Conservation (phyloP, 2,329 filamentous ascomycete genomes). For the Xylaria sp. region DNA sequence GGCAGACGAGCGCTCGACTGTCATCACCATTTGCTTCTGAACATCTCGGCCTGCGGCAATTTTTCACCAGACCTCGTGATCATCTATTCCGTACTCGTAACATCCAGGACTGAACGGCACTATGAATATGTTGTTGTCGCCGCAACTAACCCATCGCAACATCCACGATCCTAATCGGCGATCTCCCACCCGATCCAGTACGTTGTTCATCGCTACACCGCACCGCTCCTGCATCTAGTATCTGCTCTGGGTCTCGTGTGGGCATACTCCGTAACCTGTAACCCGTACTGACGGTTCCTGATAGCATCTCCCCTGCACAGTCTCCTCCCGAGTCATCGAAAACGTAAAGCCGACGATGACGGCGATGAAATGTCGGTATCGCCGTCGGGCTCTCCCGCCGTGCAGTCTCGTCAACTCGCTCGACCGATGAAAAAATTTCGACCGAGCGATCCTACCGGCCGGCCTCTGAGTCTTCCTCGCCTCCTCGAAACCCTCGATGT, state of each 20-base stretch:
- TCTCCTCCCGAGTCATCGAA: conserved; percentile 53
- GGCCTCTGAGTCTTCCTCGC: conserved; percentile 54
- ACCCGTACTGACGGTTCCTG: conserved; percentile 7
- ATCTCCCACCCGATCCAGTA: conserved; percentile 52
- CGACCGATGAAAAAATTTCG: conserved; percentile 60
- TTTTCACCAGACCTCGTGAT: background rate
- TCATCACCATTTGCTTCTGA: background rate
- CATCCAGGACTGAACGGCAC: conserved; percentile 23
- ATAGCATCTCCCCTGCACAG: conserved; percentile 47
- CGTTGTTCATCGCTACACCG: conserved; percentile 29
- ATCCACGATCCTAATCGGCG: conserved; percentile 52
- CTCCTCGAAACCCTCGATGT: conserved; percentile 92
- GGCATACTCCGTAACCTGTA: background rate
- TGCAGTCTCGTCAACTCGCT: conserved; percentile 61
- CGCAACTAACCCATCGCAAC: conserved; percentile 54
- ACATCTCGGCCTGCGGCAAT: background rate
- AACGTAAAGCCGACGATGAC: conserved; percentile 84
- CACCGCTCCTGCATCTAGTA: background rate
- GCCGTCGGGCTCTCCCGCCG: conserved; percentile 73
- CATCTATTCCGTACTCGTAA: background rate
- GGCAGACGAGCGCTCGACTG: conserved; percentile 1
- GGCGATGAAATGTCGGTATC: conserved; percentile 90
- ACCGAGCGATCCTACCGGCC: conserved; percentile 59
- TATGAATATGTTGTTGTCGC: conserved; percentile 60
- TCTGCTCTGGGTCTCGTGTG: background rate